A percentile compares a stretch with the other conserved stretches of the same genome.
These are phyloP conservation scores for Imleria badia DNA, from an alignment of 768 basidiomycete genomes.

Conservation along the genomic window DNA sequence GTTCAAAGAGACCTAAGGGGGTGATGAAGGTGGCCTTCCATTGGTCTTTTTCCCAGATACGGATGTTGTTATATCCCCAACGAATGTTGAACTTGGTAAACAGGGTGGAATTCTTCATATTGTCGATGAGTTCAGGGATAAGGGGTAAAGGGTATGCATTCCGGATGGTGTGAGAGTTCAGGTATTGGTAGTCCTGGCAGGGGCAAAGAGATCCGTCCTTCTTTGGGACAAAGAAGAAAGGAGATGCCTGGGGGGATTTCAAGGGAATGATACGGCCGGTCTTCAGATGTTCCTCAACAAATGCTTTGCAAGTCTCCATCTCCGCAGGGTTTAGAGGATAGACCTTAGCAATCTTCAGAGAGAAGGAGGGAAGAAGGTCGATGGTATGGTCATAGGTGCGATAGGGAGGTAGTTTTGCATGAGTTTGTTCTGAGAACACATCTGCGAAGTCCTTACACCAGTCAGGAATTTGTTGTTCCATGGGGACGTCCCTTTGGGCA, in stretches of 20 bases:
- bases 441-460: no score
- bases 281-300: neutral
- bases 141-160: neutral
- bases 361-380: neutral
- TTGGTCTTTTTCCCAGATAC: neutral
- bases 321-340: neutral
- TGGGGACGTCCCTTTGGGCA: no score
- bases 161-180: neutral
- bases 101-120: neutral
- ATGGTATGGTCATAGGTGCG: neutral
- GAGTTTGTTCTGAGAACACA: neutral
- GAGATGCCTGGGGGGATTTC: neutral
- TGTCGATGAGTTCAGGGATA: neutral
- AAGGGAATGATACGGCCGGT: neutral
- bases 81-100: neutral
- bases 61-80: neutral
- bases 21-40: neutral
- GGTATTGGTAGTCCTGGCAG: neutral
- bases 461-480: no score
- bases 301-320: neutral
- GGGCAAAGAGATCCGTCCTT: neutral
- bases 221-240: neutral
- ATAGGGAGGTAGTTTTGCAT: neutral
- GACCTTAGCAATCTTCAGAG: neutral
- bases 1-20: neutral